These are phyloP conservation scores for Gelatoporia subvermispora DNA, from an alignment of 768 basidiomycete species.

Conservation along the genomic window DNA sequence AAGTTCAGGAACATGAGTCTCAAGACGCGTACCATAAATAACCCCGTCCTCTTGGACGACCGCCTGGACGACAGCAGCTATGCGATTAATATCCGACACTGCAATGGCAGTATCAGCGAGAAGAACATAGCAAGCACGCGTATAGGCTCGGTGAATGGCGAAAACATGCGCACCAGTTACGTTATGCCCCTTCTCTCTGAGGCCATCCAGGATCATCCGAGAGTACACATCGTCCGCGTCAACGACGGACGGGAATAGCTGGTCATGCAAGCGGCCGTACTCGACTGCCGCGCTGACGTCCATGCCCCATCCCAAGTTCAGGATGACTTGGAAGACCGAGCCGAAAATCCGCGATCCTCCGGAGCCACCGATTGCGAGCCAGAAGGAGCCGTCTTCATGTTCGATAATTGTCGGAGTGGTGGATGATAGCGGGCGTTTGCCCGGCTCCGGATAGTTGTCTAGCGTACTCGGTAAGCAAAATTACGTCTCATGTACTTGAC, in stretches of 20 bases:
- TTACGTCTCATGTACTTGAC: background rate
- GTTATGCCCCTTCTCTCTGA: conserved; percentile 65
- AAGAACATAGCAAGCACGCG: background rate
- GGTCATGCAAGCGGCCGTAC: conserved; percentile 77
- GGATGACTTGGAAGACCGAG: conserved; percentile 70
- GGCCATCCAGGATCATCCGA: conserved; percentile 44
- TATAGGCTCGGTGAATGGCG: background rate
- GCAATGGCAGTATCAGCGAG: background rate
- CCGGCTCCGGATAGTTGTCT: conserved; percentile 87
- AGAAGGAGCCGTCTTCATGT: conserved; percentile 65
- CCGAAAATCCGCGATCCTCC: conserved; percentile 87
- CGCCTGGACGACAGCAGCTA: conserved; percentile 72
- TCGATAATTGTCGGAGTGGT: conserved; percentile 80
- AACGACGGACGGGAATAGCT: conserved; percentile 66
- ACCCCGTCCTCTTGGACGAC: conserved; percentile 47
- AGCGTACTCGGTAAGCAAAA: background rate
- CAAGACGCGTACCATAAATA: conserved; percentile 51
- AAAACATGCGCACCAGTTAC: conserved; percentile 45
- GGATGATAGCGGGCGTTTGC: conserved; percentile 89
- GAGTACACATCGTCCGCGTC: conserved; percentile 63
- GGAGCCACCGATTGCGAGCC: conserved; percentile 73
- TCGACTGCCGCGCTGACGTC: conserved; percentile 83
- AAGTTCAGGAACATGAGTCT: background rate
- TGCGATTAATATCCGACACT: conserved; percentile 67
- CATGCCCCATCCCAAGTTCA: conserved; percentile 80